Base-by-base conservation (phyloP, 805 yeast genomes). In the Saturnispora serradocipensis region DNA sequence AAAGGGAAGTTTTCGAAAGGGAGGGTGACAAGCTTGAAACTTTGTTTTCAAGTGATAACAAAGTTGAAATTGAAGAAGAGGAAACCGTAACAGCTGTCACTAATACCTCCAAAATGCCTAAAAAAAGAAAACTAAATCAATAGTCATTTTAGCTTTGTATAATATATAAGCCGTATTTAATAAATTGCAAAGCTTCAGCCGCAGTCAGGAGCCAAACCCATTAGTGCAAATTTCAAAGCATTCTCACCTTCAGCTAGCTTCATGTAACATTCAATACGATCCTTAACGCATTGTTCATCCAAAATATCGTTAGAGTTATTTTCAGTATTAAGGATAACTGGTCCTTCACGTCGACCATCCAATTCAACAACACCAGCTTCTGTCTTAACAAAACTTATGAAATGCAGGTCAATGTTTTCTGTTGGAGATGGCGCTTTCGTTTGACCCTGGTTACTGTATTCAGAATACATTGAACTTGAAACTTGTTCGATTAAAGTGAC, bases 341-440 rank as follows among this genome's bases (percentile, higher is more conserved):
- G 88, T 0, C 96, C 93, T 35, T 67, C 67, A 56, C 95, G 74
- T 56, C 98, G 75, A 1, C 99, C 99, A 62, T 91, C 99, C 35
- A 91, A 73, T 67, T 91, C 98, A 60, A 80, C 87, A 20, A 91
- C 62, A 8, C 77, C 78, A 55, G 79, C 74, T 11, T 69, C 67
- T 35, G 67, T 65, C 59, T 77, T 81, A 10, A 86, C 72, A 59
- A 86, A 83, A 5, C 93, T 75, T 25, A 91, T 81, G 62, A 86
- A 91, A 68, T 91, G 99, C 52, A 84, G 71, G 50, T 81, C 79
- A 3, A 79, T 72, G 4, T 79, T 73, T 2, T 71, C 72, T 1
- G 72, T 75, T 8, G 84, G 80, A 10, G 68, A 64, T 9, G 90
- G 91, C 0, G 86, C 86, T 46, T 74, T 80, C 1, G 90, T 82